These are phyloP conservation scores for Ophiostoma montium DNA, from an alignment of 2,329 filamentous ascomycete species.

Conservation along the genomic window DNA sequence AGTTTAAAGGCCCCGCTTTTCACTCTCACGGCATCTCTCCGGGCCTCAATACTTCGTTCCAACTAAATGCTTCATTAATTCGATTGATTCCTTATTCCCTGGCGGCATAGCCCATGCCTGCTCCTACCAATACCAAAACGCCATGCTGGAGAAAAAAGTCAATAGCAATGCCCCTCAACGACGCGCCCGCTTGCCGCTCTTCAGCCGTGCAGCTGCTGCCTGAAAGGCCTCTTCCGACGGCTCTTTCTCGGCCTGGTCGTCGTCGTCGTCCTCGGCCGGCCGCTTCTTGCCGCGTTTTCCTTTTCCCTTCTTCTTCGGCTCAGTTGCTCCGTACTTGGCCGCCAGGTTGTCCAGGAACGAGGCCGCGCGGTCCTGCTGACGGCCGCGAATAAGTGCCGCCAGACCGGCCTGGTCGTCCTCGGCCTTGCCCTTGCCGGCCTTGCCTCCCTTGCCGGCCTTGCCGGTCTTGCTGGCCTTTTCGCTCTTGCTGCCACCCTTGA, in stretches of 20 bases:
- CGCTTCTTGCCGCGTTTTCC: constrained; percentile 14
- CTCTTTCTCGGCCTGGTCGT: constrained; percentile 42
- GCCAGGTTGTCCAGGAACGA: constrained; percentile 61
- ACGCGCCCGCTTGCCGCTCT: constrained; percentile 12
- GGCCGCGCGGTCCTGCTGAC: constrained; percentile 47
- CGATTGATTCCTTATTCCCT: not conserved
- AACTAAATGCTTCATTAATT: too few relatives aligned
- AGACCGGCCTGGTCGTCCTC: constrained; percentile 15
- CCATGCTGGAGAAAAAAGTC: not conserved
- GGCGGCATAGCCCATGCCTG: not conserved
- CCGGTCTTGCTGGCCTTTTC: not conserved
- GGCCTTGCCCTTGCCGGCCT: constrained; percentile 16
- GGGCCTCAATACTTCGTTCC: too few relatives aligned
- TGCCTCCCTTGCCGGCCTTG: constrained; percentile 14
- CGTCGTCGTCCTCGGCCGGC: constrained; percentile 28
- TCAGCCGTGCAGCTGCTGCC: constrained; percentile 37
- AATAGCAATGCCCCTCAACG: not conserved
- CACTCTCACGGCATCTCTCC: too few relatives aligned
- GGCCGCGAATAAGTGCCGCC: constrained; percentile 53
- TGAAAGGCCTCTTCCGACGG: constrained; percentile 48
- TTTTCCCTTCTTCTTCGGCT: constrained; percentile 36
- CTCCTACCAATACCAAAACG: not conserved
- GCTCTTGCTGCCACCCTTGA: not conserved
- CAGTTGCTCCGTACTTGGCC: constrained; percentile 52
- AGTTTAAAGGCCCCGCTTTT: too few relatives aligned